phyloP scores from a whole-genome alignment of 2,329 filamentous ascomycete genomes.

The Neonectria magnoliae region DNA sequence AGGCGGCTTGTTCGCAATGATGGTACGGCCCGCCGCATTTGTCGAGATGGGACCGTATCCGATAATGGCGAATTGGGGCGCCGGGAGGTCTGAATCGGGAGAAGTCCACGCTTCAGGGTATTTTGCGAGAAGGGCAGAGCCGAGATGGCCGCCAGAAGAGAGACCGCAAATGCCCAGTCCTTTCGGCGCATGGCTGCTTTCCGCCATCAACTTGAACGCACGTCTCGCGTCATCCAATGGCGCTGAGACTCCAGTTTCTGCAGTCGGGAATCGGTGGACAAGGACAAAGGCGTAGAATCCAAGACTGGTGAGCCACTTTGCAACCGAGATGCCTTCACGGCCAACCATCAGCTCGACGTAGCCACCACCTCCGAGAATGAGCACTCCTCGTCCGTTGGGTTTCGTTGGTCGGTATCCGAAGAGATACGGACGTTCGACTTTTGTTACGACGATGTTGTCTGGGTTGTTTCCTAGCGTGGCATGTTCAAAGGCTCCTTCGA shows the following conservation, averaged over 20 bases:
- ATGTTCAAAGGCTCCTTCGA: constrained; percentile 32
- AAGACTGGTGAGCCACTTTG: constrained; percentile 36
- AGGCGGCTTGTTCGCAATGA: constrained; percentile 34
- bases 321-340: constrained; percentile 33
- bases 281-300: constrained; percentile 39
- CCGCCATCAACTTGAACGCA: constrained; percentile 30
- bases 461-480: constrained; percentile 8
- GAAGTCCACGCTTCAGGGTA: constrained; percentile 33
- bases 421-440: constrained; percentile 28
- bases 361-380: constrained; percentile 34
- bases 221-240: constrained; percentile 37
- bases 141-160: constrained; percentile 37
- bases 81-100: constrained; percentile 23
- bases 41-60: constrained; percentile 38
- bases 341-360: constrained; percentile 39
- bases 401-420: constrained; percentile 32
- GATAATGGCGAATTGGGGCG: constrained; percentile 29
- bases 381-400: constrained; percentile 31
- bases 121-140: constrained; percentile 33
- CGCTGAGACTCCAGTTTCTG: constrained; percentile 23
- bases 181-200: constrained; percentile 20
- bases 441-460: constrained; percentile 31
- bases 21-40: constrained; percentile 33
- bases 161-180: constrained; percentile 36
- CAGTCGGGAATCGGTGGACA: constrained; percentile 35